Evolutionary conservation across 106 monocot genomes (phyloP).

Genomic region (Hemerocallis citrina): DNA sequence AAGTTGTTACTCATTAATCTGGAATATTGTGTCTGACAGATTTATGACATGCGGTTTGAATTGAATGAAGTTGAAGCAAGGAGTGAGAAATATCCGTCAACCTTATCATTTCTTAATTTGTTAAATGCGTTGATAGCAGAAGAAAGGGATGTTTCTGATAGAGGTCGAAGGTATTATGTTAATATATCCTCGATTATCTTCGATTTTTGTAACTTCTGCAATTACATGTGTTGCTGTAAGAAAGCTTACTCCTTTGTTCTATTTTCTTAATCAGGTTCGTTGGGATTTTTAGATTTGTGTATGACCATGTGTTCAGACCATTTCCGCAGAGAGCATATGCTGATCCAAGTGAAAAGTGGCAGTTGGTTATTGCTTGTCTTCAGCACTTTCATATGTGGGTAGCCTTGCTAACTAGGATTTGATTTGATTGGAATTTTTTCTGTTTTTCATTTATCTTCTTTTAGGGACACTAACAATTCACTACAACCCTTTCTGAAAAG

Average conservation of each 20-base stretch:
- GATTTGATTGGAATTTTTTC: background rate
- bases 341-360: conserved; percentile 87
- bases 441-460: background rate
- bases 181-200: background rate
- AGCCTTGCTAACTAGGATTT: background rate
- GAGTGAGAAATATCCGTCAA: conserved; percentile 91
- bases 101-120: conserved; percentile 87
- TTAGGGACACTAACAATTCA: background rate
- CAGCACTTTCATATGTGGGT: conserved; percentile 83
- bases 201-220: background rate
- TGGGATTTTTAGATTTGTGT: conserved; percentile 90
- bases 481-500: too few relatives aligned
- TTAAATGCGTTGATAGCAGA: conserved; percentile 83
- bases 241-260: background rate
- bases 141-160: conserved; percentile 75
- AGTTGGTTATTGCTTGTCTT: conserved; percentile 75
- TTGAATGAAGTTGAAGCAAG: conserved; percentile 96
- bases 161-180: conserved; percentile 58
- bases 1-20: too few relatives aligned
- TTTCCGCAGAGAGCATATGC: conserved; percentile 92
- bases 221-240: background rate
- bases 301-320: conserved; percentile 88
- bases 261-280: conserved; percentile 46
- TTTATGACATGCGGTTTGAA: conserved; percentile 94
- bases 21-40: conserved; percentile 34